Percentiles rank a stretch among this genome's conserved stretches.
Conservation (phyloP, 2,329 filamentous ascomycete species). For the Colletotrichum spaethianum region DNA sequence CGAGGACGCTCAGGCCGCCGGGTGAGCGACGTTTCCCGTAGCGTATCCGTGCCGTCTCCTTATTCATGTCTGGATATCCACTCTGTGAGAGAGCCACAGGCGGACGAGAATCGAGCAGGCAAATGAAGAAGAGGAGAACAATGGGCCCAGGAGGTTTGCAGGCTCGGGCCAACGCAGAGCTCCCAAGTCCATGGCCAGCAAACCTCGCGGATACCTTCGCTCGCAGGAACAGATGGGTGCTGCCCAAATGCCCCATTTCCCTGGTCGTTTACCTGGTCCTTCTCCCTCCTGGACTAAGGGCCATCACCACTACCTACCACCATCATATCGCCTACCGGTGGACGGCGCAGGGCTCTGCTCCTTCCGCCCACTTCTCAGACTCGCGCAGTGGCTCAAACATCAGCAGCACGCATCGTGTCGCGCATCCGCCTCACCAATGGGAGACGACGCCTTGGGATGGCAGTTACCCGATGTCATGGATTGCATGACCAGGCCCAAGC, state of each 20-base stretch:
- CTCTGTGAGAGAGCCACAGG: not conserved
- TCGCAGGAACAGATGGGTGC: not conserved
- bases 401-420: conserved; percentile 28
- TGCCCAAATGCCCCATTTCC: not conserved
- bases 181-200: conserved; percentile 29
- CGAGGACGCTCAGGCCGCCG: conserved; percentile 33
- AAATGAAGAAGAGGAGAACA: not conserved
- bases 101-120: not conserved
- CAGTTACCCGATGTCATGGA: conserved; percentile 38
- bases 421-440: conserved; percentile 22
- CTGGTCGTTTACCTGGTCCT: not conserved
- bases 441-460: conserved; percentile 30
- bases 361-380: not conserved
- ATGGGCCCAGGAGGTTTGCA: conserved; percentile 18
- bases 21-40: conserved; percentile 40
- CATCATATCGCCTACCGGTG: too few relatives aligned
- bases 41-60: conserved; percentile 23
- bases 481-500: conserved; percentile 27
- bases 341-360: not conserved
- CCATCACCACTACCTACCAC: too few relatives aligned
- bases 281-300: not conserved
- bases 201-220: not conserved
- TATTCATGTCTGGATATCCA: not conserved
- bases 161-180: conserved; percentile 16
- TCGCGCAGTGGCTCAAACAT: conserved; percentile 16